A percentile compares a stretch with the other conserved stretches of the same genome.
Conservation (phyloP, 2,329 filamentous ascomycete genomes). For the Neopestalotiopsis clavispora region DNA sequence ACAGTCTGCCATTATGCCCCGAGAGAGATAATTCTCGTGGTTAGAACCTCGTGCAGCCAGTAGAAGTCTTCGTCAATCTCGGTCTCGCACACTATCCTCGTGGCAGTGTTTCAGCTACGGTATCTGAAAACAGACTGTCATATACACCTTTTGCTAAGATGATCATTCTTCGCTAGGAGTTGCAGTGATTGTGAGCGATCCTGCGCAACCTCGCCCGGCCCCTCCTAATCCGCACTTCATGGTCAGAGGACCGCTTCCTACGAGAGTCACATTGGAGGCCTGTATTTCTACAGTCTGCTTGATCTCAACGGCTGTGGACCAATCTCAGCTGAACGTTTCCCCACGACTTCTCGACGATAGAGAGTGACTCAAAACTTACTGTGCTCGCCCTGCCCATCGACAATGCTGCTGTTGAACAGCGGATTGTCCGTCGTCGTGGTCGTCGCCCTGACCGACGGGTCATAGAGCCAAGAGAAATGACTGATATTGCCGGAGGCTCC, state of each 20-base stretch:
- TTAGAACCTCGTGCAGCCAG: too few species aligned
- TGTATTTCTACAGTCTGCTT: neutral
- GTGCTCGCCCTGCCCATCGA: neutral
- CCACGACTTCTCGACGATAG: neutral
- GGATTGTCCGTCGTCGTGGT: neutral
- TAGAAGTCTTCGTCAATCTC: too few species aligned
- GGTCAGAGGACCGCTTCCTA: neutral
- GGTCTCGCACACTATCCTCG: too few species aligned
- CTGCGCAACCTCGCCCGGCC: neutral
- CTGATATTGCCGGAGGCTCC: neutral
- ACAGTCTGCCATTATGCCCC: too few species aligned
- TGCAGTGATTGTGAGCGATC: neutral
- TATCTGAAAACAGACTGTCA: too few species aligned
- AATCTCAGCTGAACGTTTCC: neutral
- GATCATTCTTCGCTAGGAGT: neutral
- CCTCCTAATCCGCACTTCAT: conserved; percentile 2
- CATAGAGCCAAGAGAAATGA: conserved; percentile 6
- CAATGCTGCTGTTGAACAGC: conserved; percentile 2
- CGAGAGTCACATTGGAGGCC: neutral
- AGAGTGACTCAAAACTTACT: neutral
- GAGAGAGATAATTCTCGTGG: too few species aligned
- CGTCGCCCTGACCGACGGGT: neutral
- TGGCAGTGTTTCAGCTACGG: too few species aligned
- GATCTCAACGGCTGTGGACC: neutral
- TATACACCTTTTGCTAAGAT: too few species aligned